Percentiles rank a stretch among this genome's conserved stretches.
These are phyloP conservation scores for Amanita muscaria DNA, from an alignment of 768 basidiomycete species.

Conservation along the genomic window DNA sequence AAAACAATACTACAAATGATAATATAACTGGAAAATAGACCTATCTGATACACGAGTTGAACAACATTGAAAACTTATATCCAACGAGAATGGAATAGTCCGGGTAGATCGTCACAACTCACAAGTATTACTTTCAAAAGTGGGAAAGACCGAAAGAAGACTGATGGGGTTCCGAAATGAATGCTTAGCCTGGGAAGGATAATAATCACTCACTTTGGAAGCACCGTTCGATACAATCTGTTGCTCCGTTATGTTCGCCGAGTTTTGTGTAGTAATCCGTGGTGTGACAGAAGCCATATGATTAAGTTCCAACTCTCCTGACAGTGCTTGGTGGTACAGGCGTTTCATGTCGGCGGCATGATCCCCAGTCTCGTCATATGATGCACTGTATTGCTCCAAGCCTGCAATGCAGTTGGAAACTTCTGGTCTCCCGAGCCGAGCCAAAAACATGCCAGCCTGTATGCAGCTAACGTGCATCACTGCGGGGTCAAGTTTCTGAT, in stretches of 20 bases:
- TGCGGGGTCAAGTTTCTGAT: constrained; percentile 71
- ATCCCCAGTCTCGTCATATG: constrained; percentile 80
- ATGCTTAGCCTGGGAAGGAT: not conserved
- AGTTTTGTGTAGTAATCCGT: constrained; percentile 22
- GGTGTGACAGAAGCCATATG: constrained; percentile 38
- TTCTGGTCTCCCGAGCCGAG: constrained; percentile 75
- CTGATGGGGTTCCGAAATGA: not conserved
- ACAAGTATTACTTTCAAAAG: not conserved
- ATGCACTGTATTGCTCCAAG: constrained; percentile 80
- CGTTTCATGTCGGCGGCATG: constrained; percentile 64
- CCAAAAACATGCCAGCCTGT: constrained; percentile 75
- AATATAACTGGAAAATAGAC: not conserved
- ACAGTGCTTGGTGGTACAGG: constrained; percentile 32
- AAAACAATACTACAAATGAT: constrained; percentile 5
- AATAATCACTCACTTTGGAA: constrained; percentile 18
- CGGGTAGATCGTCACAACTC: not conserved
- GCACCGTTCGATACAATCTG: constrained; percentile 16
- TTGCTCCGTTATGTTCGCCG: constrained; percentile 24
- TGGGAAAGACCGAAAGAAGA: not conserved
- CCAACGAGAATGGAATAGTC: not conserved
- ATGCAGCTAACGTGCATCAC: constrained; percentile 85
- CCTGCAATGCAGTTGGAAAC: constrained; percentile 78
- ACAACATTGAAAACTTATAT: not conserved
- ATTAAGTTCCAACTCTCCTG: constrained; percentile 35
- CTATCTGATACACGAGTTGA: constrained; percentile 7